A percentile compares a stretch with the other conserved stretches of the same genome.
Conservation (phyloP, 257 asterid species). For the Capsicum chinense region DNA sequence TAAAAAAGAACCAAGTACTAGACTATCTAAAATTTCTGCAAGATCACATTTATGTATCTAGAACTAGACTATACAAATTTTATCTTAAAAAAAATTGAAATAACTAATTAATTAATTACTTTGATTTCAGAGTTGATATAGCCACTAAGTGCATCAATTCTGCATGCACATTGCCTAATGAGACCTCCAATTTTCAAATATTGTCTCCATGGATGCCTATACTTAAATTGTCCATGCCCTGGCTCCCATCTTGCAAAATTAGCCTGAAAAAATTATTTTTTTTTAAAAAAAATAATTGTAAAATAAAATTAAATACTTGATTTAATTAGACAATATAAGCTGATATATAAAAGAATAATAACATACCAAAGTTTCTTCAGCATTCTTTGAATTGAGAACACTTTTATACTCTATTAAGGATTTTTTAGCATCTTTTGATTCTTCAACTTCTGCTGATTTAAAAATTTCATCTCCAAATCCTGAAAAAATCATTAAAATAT, state of each 20-base stretch:
- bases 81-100: too few relatives aligned
- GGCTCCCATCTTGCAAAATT: slow-evolving; percentile 92
- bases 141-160: slow-evolving; percentile 59
- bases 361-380: slow-evolving; percentile 71
- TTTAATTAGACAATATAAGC: not conserved
- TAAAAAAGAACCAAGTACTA: too few relatives aligned
- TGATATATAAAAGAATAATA: not conserved
- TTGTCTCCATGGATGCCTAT: slow-evolving; percentile 82
- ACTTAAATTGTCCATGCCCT: slow-evolving; percentile 73
- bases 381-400: slow-evolving; percentile 66
- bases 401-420: slow-evolving; percentile 43
- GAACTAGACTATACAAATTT: too few relatives aligned
- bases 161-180: slow-evolving; percentile 67
- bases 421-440: slow-evolving; percentile 30
- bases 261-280: slow-evolving; percentile 44
- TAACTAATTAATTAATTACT: slow-evolving; percentile 34
- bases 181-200: slow-evolving; percentile 66
- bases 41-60: too few relatives aligned
- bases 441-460: slow-evolving; percentile 35
- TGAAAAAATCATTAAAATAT: slow-evolving; percentile 25
- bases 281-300: not conserved
- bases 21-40: too few relatives aligned
- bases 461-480: slow-evolving; percentile 60
- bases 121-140: slow-evolving; percentile 52
- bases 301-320: not conserved